These are phyloP conservation scores for Xylaria sp. DNA, from an alignment of 495 filamentous ascomycete species.

Conservation along the genomic window DNA sequence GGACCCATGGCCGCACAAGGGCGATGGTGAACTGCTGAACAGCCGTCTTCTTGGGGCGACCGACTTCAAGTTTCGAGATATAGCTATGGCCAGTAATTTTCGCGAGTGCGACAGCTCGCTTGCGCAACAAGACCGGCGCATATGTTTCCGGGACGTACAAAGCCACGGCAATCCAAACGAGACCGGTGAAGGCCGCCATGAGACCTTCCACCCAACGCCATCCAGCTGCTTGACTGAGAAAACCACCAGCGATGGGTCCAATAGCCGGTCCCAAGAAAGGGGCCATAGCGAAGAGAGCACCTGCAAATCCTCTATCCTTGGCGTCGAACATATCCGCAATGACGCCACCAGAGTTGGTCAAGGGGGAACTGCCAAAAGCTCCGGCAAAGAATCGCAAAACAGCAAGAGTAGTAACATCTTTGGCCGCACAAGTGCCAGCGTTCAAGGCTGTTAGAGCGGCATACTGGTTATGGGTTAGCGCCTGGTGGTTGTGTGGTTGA, in stretches of 20 bases:
- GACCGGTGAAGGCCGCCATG: slow-evolving; percentile 68
- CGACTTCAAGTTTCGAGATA: slow-evolving; percentile 48
- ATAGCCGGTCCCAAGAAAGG: slow-evolving; percentile 73
- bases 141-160: slow-evolving; percentile 81
- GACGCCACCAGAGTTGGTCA: slow-evolving; percentile 77
- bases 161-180: slow-evolving; percentile 61
- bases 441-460: slow-evolving; percentile 71
- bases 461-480: slow-evolving; percentile 38
- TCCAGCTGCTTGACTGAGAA: slow-evolving; percentile 62
- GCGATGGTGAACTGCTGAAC: slow-evolving; percentile 47
- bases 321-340: slow-evolving; percentile 78
- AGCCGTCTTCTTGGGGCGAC: slow-evolving; percentile 43
- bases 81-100: slow-evolving; percentile 66
- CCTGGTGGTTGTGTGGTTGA: slow-evolving; percentile 66
- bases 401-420: slow-evolving; percentile 70
- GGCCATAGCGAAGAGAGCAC: slow-evolving; percentile 68
- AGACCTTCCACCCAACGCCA: slow-evolving; percentile 73
- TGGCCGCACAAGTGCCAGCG: slow-evolving; percentile 65
- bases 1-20: slow-evolving; percentile 68
- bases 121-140: slow-evolving; percentile 64
- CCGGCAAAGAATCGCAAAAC: slow-evolving; percentile 82
- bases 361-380: slow-evolving; percentile 74
- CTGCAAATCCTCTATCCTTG: slow-evolving; percentile 67
- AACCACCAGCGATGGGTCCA: slow-evolving; percentile 65
- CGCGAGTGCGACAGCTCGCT: slow-evolving; percentile 66